Evolutionary conservation across 495 filamentous ascomycete species (phyloP).

Genomic region (Penicillium cataractarum): DNA sequence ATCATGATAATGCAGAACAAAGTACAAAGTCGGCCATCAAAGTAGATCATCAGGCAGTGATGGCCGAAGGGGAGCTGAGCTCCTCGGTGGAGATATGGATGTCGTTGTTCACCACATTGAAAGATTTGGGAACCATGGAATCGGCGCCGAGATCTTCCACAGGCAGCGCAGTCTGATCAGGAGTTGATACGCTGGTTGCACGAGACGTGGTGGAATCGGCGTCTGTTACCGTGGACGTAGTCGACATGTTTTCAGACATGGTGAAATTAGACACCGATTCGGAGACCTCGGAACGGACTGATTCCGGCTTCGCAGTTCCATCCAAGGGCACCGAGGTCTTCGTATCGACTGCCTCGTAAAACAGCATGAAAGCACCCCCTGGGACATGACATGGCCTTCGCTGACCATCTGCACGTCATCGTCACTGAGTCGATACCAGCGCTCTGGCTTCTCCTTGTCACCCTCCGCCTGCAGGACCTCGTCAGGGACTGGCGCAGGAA

Average conservation of each 20-base stretch:
- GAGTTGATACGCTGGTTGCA: constrained; percentile 40
- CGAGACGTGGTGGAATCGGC: constrained; percentile 36
- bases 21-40: constrained; percentile 1
- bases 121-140: constrained; percentile 6
- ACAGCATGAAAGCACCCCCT: constrained; percentile 96
- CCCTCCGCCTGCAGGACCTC: constrained; percentile 40
- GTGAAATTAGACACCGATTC: constrained; percentile 30
- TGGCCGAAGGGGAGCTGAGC: constrained; percentile 8
- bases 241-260: constrained; percentile 38
- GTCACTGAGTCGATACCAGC: constrained; percentile 88
- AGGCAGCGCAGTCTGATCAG: constrained; percentile 20
- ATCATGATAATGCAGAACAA: constrained; percentile 28
- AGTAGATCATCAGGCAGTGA: constrained; percentile 16
- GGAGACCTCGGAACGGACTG: constrained; percentile 17
- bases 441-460: constrained; percentile 42
- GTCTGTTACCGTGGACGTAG: constrained; percentile 35
- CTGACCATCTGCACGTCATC: constrained; percentile 75
- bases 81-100: background rate
- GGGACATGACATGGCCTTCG: constrained; percentile 72
- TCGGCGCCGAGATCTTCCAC: constrained; percentile 13
- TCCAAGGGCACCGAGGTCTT: background rate
- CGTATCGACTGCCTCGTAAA: constrained; percentile 69
- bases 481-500: constrained; percentile 42
- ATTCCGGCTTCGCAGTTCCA: background rate
- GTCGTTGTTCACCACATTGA: constrained; percentile 6